Evolutionary conservation across 176 grass and related monocot genomes (phyloP), one percentile per base, ranked within the genome.

Genomic region (Aegilops bicornis): DNA sequence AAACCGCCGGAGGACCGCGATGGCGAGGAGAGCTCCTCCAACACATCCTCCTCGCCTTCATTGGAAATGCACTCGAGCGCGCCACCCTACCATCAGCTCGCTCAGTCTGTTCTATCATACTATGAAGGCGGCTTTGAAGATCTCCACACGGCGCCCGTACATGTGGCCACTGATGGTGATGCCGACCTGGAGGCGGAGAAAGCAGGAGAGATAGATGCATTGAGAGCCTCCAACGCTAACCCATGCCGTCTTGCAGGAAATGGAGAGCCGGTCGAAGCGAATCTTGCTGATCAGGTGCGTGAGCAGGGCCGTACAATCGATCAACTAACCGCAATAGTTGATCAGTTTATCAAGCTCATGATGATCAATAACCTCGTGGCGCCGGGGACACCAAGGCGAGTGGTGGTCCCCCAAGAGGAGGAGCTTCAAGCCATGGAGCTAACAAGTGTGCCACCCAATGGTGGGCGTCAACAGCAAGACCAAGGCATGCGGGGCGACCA

Each of bases 201-300:
- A 4, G 67, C 4, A 0, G 33, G 1, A 1, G 17, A 22, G 0
- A 17, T 1, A 3, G 19, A 69, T 4, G 19, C 19, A 1, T 33
- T 10, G 5, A 69, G 5, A 8, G 7, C 7, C 66, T 20, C 61
- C 23, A 10, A 3, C 10, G 24, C 24, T 6, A 35, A 10, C 66
- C 4, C 66, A 0, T 35, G 17, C 3, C 1, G 1, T 3, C 19
- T 2, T 5, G 17, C 4, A 0, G 19, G 33, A 1, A 69, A 37
- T 0, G 16, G 3, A 16, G 8, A 0, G 9, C 8, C 8, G 0
- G 3, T 0, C 1, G 19, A 69, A 0, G 67, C 2, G 8, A 37
- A 4, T 3, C 10, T 69, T 7, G 66, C 32, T 9, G 17, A 69
- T 36, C 66, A 36, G 3, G 32, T 69, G 67, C 19, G 17, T 17